phyloP scores from a whole-genome alignment of 1,139 yeast genomes.

The Debaryomycetaceae sp. region DNA sequence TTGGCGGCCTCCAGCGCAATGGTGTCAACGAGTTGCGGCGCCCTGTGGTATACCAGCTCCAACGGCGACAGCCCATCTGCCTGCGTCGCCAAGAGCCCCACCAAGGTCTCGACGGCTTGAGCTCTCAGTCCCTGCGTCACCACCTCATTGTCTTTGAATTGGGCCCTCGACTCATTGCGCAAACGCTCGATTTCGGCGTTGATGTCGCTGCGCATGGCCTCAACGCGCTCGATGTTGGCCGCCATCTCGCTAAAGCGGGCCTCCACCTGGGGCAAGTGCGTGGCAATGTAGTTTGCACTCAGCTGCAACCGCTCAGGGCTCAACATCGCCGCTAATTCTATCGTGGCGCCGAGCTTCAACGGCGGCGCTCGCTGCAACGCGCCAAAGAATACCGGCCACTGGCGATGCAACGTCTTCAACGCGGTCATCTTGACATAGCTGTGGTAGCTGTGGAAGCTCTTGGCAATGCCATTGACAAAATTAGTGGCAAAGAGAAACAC shows the following conservation, averaged over 20 bases:
- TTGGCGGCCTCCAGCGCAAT: constrained; percentile 9
- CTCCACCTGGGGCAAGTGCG: constrained; percentile 28
- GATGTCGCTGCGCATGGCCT: constrained; percentile 23
- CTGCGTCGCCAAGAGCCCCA: constrained; percentile 18
- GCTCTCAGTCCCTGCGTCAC: neutral
- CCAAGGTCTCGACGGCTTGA: constrained; percentile 9
- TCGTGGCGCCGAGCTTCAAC: constrained; percentile 12
- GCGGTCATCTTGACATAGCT: constrained; percentile 45
- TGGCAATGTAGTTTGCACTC: constrained; percentile 21
- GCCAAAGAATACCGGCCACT: constrained; percentile 46
- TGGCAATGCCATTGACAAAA: constrained; percentile 48
- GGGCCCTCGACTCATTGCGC: constrained; percentile 31
- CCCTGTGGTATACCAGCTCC: neutral
- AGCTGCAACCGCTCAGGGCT: constrained; percentile 19
- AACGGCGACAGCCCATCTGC: no score
- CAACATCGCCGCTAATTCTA: constrained; percentile 23
- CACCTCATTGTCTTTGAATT: constrained; percentile 20
- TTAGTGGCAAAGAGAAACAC: constrained; percentile 56
- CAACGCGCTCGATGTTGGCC: constrained; percentile 21
- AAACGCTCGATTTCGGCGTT: constrained; percentile 31
- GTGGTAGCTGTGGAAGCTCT: constrained; percentile 44
- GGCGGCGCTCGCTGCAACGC: constrained; percentile 35
- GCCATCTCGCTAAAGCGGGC: constrained; percentile 39
- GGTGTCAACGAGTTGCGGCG: no score
- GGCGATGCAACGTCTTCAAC: constrained; percentile 40